Conservation (phyloP, 805 yeast species). For the Isabelozyma rhagii region DNA sequence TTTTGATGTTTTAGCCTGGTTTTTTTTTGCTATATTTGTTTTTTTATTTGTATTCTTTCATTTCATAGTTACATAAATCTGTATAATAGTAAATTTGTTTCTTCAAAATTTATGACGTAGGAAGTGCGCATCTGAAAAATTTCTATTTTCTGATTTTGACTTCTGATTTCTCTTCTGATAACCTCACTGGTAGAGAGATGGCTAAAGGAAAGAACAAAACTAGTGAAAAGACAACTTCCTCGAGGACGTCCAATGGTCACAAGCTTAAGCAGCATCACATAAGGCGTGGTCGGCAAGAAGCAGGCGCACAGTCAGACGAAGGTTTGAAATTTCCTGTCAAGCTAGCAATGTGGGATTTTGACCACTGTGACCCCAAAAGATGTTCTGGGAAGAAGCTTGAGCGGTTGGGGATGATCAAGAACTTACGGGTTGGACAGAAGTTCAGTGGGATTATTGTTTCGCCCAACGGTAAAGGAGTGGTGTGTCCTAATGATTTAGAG, state of each 20-base stretch:
- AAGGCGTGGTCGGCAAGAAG: slow-evolving; percentile 33
- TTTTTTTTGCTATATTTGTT: not conserved
- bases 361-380: slow-evolving; percentile 97
- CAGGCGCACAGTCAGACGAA: slow-evolving; percentile 18
- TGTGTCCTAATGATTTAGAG: slow-evolving; percentile 81
- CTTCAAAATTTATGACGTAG: not conserved
- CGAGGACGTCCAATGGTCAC: slow-evolving; percentile 53
- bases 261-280: slow-evolving; percentile 52
- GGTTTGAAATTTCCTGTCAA: slow-evolving; percentile 63
- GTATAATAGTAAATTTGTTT: slow-evolving; percentile 1
- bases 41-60: not conserved
- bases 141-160: not conserved
- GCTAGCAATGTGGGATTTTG: slow-evolving; percentile 98
- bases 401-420: slow-evolving; percentile 77
- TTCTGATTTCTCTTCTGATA: not conserved
- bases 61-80: slow-evolving; percentile 1
- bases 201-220: slow-evolving; percentile 56
- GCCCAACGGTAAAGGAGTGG: slow-evolving; percentile 87
- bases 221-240: slow-evolving; percentile 30
- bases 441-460: slow-evolving; percentile 88
- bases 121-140: not conserved
- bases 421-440: slow-evolving; percentile 86
- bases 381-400: slow-evolving; percentile 95
- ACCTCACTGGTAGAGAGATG: slow-evolving; percentile 24
- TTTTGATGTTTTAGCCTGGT: not conserved